Conservation (phyloP, 2,329 filamentous ascomycete species). For the Colletotrichum godetiae region DNA sequence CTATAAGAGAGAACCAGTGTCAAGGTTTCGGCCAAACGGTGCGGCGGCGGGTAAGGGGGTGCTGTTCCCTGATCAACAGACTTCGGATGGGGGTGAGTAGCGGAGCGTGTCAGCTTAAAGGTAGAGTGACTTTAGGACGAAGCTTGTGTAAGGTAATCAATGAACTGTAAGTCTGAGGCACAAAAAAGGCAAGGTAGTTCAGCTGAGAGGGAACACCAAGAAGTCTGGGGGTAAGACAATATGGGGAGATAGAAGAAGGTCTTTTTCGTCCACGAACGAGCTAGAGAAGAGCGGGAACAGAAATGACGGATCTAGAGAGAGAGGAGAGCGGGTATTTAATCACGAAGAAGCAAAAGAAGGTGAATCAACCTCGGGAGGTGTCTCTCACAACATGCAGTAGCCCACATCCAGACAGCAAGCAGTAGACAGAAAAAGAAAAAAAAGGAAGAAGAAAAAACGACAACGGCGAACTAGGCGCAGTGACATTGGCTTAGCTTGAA, state of each 20-base stretch:
- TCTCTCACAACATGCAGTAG: conserved; percentile 20
- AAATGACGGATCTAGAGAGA: background rate
- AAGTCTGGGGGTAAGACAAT: background rate
- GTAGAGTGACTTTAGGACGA: conserved; percentile 19
- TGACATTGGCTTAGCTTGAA: conserved; percentile 18
- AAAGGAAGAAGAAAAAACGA: background rate
- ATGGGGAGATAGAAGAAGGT: background rate
- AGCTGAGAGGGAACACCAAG: background rate
- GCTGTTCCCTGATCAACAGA: conserved; percentile 28
- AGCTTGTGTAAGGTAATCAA: background rate
- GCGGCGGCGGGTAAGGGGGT: conserved; percentile 21
- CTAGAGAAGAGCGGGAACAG: background rate
- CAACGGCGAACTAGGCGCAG: conserved; percentile 5
- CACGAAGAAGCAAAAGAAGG: background rate
- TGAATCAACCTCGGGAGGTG: conserved; percentile 7
- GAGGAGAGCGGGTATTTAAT: conserved; percentile 26
- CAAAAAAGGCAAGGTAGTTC: background rate
- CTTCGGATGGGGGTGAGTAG: conserved; percentile 28
- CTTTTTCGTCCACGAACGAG: background rate
- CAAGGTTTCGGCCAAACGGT: conserved; percentile 29
- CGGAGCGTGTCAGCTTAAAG: conserved; percentile 28
- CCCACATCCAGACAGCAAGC: background rate
- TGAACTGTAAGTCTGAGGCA: background rate
- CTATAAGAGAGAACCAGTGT: conserved; percentile 26
- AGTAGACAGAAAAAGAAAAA: background rate